These are phyloP conservation scores for Penicillium cosmopolitanum DNA, from an alignment of 495 filamentous ascomycete genomes.

Conservation along the genomic window DNA sequence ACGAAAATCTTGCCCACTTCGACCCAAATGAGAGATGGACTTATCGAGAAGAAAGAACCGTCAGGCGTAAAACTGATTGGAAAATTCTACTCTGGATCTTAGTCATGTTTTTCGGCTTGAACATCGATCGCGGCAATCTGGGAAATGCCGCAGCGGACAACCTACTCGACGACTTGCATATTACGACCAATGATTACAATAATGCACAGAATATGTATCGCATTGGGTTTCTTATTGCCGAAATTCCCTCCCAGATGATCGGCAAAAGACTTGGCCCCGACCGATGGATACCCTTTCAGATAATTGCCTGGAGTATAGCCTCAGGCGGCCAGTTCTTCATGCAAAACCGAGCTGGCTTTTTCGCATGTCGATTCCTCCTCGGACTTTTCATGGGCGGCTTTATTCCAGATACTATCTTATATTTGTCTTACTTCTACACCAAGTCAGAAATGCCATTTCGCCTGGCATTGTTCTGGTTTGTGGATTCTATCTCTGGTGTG, in stretches of 20 bases:
- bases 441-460: conserved; percentile 63
- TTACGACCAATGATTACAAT: conserved; percentile 74
- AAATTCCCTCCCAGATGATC: conserved; percentile 61
- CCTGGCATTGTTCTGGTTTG: conserved; percentile 65
- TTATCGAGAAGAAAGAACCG: conserved; percentile 43
- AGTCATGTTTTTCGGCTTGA: conserved; percentile 77
- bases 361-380: conserved; percentile 34
- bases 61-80: conserved; percentile 40
- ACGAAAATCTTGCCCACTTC: conserved; percentile 53
- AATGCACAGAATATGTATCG: conserved; percentile 47
- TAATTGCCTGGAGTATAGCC: conserved; percentile 32
- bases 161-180: conserved; percentile 54
- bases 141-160: conserved; percentile 66
- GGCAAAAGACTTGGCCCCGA: conserved; percentile 68
- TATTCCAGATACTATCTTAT: conserved; percentile 50
- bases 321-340: conserved; percentile 35
- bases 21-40: conserved; percentile 55
- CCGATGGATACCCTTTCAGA: conserved; percentile 39
- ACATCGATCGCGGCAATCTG: conserved; percentile 75
- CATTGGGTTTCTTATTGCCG: conserved; percentile 48
- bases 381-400: conserved; percentile 35
- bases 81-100: conserved; percentile 62
- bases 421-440: conserved; percentile 72
- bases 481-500: conserved; percentile 53
- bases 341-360: conserved; percentile 30